Conservation (phyloP, 1,284 basidiomycete species). For the Lentinula novae-zelandiae region DNA sequence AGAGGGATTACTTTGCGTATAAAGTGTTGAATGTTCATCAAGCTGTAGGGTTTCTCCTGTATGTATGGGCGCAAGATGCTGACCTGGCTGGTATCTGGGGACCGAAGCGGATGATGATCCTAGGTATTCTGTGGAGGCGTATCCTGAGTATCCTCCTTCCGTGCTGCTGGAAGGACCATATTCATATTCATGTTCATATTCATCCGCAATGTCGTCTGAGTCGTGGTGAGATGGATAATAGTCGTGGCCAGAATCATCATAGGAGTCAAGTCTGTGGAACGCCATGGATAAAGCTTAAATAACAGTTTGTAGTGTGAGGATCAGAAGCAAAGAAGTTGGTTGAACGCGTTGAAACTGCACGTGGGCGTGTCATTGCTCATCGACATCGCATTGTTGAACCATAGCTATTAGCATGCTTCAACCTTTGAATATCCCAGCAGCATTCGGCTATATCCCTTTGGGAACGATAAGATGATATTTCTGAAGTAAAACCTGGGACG, state of each 20-base stretch:
- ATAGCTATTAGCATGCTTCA: too few relatives aligned
- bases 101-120: constrained; percentile 5
- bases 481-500: too few relatives aligned
- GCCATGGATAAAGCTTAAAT: constrained; percentile 1
- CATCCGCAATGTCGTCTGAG: constrained; percentile 10
- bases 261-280: constrained; percentile 6
- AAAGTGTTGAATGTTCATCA: constrained; percentile 21
- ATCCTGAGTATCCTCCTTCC: background rate
- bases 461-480: too few relatives aligned
- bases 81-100: constrained; percentile 39
- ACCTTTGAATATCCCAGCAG: too few relatives aligned
- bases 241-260: background rate
- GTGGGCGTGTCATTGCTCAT: background rate
- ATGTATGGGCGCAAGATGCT: constrained; percentile 43
- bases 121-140: background rate
- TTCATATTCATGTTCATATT: constrained; percentile 14
- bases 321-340: background rate
- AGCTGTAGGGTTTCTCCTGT: constrained; percentile 48
- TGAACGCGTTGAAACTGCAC: background rate
- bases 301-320: background rate
- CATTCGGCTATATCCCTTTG: too few relatives aligned
- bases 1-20: constrained; percentile 14
- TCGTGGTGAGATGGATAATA: constrained; percentile 1
- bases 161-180: background rate
- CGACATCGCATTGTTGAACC: too few relatives aligned